Conservation (phyloP, 2,329 filamentous ascomycete species). For the Hawksworthiomyces lignivorus region DNA sequence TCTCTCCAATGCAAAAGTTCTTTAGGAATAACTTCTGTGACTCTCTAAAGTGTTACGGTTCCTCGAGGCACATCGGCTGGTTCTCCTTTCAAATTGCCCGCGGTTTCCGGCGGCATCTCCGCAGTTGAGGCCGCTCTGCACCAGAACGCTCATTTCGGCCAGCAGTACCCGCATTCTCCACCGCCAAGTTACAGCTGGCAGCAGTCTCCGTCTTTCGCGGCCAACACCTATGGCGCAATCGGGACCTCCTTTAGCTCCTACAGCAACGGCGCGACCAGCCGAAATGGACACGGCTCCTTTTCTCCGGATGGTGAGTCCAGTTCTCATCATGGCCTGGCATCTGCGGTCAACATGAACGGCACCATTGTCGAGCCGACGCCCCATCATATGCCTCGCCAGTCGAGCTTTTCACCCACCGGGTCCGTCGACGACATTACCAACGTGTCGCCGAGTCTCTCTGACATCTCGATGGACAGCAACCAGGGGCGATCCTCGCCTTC, state of each 20-base stretch:
- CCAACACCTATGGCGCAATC: slow-evolving; percentile 11
- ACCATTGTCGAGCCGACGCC: too few relatives aligned
- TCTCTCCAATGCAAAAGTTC: not conserved
- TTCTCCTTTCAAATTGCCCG: slow-evolving; percentile 9
- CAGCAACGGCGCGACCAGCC: slow-evolving; percentile 21
- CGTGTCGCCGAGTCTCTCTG: slow-evolving; percentile 50
- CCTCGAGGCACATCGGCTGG: slow-evolving; percentile 25
- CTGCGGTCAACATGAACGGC: not conserved
- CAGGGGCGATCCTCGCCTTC: slow-evolving; percentile 29
- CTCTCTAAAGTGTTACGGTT: slow-evolving; percentile 36
- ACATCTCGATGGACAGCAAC: slow-evolving; percentile 50
- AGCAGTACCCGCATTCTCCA: slow-evolving; percentile 13
- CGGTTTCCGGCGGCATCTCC: slow-evolving; percentile 27
- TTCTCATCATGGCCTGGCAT: not conserved
- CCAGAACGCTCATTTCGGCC: too few relatives aligned
- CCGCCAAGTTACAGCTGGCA: slow-evolving; percentile 14
- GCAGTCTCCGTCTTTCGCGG: slow-evolving; percentile 17
- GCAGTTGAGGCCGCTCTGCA: too few relatives aligned
- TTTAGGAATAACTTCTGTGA: slow-evolving; percentile 8
- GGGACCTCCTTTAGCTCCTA: slow-evolving; percentile 16
- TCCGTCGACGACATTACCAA: slow-evolving; percentile 50
- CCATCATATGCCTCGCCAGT: slow-evolving; percentile 23
- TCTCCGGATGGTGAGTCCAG: not conserved
- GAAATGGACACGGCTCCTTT: not conserved
- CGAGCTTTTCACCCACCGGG: slow-evolving; percentile 48